Evolutionary conservation across 2,329 filamentous ascomycete species (phyloP), one percentile per base, ranked within the genome.

Genomic region (Corinectria fuckeliana): DNA sequence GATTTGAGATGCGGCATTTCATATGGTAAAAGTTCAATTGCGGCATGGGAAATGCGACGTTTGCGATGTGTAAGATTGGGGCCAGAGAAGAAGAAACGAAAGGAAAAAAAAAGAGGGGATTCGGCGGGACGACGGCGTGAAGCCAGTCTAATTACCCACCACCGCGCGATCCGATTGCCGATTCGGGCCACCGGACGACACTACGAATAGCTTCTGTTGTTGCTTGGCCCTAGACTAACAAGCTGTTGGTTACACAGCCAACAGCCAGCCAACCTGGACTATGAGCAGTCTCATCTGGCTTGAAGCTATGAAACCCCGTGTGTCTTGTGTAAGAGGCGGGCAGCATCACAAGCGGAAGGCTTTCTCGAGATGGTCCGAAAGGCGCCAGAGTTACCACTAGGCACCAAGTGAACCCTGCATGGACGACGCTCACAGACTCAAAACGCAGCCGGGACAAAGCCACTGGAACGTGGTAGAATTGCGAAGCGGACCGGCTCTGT

Each of bases 261-360:
- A 16, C 36, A 7, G 11, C 23, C 10, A 20, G 25, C 16, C n/a
- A 44, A n/a, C 41, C 16, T 20, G n/a, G n/a, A n/a, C n/a, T n/a
- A 28, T n/a, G 41, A 28, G 14, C 23, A 30, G n/a, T 14, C n/a
- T 30, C 25, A 4, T 13, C 25, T 20, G 20, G 25, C 28, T 20
- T 36, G 21, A 21, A 20, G 38, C 50, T 47, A 50, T 28, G 18
- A 21, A 30, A 44, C 38, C 23, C 26, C 30, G 21, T 6, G 5
- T 56, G 53, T 56, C 53, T 56, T 50, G 23, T n/a, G n/a, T n/a
- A n/a, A n/a, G 38, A 21, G 30, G 47, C 30, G 32, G 39, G 47
- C 44, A 30, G 32, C 11, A 18, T 44, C 23, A 34, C 26, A 44
- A 21, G n/a, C 5, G 50, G 4, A 14, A n/a, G 7, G 13, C n/a